phyloP scores from a whole-genome alignment of 768 basidiomycete genomes.

The Xerocomellus intermedius region DNA sequence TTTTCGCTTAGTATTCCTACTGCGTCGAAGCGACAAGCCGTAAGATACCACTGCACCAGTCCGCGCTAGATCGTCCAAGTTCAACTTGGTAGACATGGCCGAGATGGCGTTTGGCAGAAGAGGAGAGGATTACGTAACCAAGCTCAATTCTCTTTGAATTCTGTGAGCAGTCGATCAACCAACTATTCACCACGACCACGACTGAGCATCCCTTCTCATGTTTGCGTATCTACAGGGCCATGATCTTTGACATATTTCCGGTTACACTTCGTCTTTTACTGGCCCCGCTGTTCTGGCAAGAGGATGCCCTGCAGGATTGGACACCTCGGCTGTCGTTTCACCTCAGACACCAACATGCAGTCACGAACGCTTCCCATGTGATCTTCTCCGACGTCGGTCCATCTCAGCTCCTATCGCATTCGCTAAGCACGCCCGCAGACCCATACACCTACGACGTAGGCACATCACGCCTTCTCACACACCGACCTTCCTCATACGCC shows the following conservation, averaged over 20 bases:
- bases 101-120: no score
- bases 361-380: conserved; percentile 50
- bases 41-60: background rate
- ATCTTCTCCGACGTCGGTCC: conserved; percentile 55
- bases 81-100: no score
- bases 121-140: conserved; percentile 14
- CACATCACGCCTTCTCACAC: no score
- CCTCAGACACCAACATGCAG: conserved; percentile 63
- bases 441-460: conserved; percentile 42
- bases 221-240: no score
- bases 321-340: conserved; percentile 49
- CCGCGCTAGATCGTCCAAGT: background rate
- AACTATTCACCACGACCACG: no score
- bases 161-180: no score
- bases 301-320: conserved; percentile 28
- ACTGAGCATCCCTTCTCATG: no score
- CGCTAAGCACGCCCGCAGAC: conserved; percentile 20
- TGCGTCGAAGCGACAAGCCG: no score
- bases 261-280: conserved; percentile 42
- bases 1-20: background rate
- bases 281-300: conserved; percentile 40
- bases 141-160: no score
- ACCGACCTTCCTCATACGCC: conserved; percentile 45
- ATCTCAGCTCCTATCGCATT: conserved; percentile 30
- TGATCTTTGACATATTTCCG: no score